phyloP scores from a whole-genome alignment of 345 rosid genomes.

The Gossypium raimondii region DNA sequence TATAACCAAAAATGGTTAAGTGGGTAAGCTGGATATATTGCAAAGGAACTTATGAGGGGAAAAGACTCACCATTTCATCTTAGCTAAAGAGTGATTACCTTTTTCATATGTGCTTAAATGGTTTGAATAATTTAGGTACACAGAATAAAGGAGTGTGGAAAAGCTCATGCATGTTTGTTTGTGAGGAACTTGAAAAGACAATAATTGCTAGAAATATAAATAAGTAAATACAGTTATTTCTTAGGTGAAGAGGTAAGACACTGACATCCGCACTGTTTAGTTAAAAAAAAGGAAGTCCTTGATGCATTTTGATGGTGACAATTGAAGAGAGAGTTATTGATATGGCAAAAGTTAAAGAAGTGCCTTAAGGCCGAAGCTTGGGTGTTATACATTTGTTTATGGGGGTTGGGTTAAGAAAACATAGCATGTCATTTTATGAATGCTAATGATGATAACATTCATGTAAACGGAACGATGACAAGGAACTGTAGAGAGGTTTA shows the following conservation, averaged over 20 bases:
- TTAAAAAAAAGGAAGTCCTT: too few relatives aligned
- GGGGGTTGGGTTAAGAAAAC: too few relatives aligned
- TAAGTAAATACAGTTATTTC: too few relatives aligned
- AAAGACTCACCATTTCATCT: neutral
- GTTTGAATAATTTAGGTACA: neutral
- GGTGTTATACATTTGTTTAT: too few relatives aligned
- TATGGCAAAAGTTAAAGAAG: too few relatives aligned
- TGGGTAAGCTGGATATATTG: neutral
- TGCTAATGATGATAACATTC: neutral
- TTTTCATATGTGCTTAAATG: neutral
- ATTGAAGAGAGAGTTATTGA: too few relatives aligned
- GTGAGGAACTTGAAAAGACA: neutral
- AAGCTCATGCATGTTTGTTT: neutral
- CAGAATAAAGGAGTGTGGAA: neutral
- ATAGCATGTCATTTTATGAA: neutral
- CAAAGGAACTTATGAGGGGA: neutral
- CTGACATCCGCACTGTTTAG: too few relatives aligned
- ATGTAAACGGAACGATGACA: neutral
- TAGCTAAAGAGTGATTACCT: neutral
- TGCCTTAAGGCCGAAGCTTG: too few relatives aligned
- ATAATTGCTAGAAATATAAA: neutral
- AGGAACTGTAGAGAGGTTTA: neutral
- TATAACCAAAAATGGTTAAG: neutral
- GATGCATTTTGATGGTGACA: too few relatives aligned
- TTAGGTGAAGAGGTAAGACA: too few relatives aligned